Percentiles rank a stretch among this genome's conserved stretches.
Evolutionary conservation across 2,329 filamentous ascomycete species (phyloP).

Genomic region (Pseudonectria buxi): DNA sequence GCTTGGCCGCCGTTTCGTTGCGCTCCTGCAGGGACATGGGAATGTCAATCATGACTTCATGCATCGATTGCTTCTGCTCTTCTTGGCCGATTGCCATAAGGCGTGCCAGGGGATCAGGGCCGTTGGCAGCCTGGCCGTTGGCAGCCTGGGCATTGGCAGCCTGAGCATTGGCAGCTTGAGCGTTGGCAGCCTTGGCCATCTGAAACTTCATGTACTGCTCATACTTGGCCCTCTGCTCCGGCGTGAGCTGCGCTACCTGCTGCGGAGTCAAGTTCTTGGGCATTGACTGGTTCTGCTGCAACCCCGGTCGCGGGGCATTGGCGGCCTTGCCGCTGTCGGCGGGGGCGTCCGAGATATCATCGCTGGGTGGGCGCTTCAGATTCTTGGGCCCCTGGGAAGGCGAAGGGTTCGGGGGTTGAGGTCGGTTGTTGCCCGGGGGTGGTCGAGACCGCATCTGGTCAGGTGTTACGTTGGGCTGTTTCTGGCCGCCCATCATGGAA

Average conservation of each 20-base stretch:
- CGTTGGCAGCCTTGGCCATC: slow-evolving; percentile 17
- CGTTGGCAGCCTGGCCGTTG: slow-evolving; percentile 1
- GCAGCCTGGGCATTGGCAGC: too few species aligned
- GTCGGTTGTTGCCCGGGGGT: slow-evolving; percentile 27
- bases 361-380: slow-evolving; percentile 44
- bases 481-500: slow-evolving; percentile 24
- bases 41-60: slow-evolving; percentile 39
- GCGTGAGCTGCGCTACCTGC: slow-evolving; percentile 33
- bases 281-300: slow-evolving; percentile 22
- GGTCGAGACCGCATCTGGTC: slow-evolving; percentile 21
- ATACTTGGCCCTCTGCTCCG: slow-evolving; percentile 40
- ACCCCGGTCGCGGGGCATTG: slow-evolving; percentile 13
- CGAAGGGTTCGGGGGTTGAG: slow-evolving; percentile 30
- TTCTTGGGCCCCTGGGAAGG: slow-evolving; percentile 36
- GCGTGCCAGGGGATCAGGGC: slow-evolving; percentile 19
- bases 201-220: slow-evolving; percentile 32
- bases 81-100: slow-evolving; percentile 33
- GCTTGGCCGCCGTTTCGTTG: slow-evolving; percentile 37
- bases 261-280: slow-evolving; percentile 22
- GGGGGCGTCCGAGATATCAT: slow-evolving; percentile 33
- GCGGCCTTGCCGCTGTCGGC: slow-evolving; percentile 14
- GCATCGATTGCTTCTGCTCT: slow-evolving; percentile 31
- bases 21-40: slow-evolving; percentile 39
- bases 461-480: slow-evolving; percentile 21
- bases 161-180: too few species aligned